Conservation (phyloP, 352 stramenopile genomes). For the Pythium scleroteichum region DNA sequence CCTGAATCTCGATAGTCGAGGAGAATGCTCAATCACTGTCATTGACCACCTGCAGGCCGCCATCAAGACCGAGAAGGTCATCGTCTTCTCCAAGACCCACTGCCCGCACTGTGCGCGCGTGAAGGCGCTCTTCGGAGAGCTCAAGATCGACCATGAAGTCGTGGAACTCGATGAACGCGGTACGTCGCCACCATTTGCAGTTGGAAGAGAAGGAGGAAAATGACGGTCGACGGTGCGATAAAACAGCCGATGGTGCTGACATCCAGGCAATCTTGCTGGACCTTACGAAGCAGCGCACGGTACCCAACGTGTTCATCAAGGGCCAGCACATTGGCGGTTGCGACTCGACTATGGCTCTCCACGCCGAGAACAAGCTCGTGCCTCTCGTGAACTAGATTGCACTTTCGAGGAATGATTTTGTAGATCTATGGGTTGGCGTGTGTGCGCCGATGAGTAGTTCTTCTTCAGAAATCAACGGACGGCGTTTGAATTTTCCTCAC, state of each 20-base stretch:
- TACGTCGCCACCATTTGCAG: slow-evolving; percentile 17
- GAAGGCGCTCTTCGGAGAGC: slow-evolving; percentile 86
- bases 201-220: too few species aligned
- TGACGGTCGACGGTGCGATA: too few species aligned
- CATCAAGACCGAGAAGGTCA: slow-evolving; percentile 62
- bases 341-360: slow-evolving; percentile 65
- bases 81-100: slow-evolving; percentile 97
- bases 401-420: too few species aligned
- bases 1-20: slow-evolving; percentile 1
- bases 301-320: slow-evolving; percentile 99
- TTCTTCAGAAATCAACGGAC: too few species aligned
- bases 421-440: too few species aligned
- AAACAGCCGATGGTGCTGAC: slow-evolving; percentile 75
- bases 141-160: slow-evolving; percentile 60
- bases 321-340: slow-evolving; percentile 95
- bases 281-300: slow-evolving; percentile 94
- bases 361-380: slow-evolving; percentile 57
- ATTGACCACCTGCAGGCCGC: slow-evolving; percentile 40
- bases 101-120: slow-evolving; percentile 92
- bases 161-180: slow-evolving; percentile 71
- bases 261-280: slow-evolving; percentile 91
- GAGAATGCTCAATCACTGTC: neutral
- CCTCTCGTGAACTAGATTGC: slow-evolving; percentile 47
- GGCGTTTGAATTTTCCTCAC: too few species aligned
- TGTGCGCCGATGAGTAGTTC: too few species aligned